A percentile compares a stretch with the other conserved stretches of the same genome.
Evolutionary conservation across 768 basidiomycete genomes (phyloP).

Genomic region (Boletus sensibilis): DNA sequence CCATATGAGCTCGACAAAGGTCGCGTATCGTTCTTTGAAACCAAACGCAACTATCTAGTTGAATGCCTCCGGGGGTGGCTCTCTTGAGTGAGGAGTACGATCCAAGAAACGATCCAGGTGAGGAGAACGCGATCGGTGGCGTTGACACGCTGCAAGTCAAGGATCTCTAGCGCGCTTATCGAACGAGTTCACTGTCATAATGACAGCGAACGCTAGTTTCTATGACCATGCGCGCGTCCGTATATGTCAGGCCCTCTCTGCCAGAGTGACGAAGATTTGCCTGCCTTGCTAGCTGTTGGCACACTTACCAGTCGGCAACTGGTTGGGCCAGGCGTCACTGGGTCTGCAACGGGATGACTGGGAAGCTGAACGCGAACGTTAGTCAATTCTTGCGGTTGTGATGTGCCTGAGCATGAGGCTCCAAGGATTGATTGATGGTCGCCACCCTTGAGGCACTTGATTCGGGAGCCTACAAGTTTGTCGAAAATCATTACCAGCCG

Average conservation of each 20-base stretch:
- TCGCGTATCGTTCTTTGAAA: too few species aligned
- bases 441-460: neutral
- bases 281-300: neutral
- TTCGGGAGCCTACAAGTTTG: neutral
- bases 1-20: too few species aligned
- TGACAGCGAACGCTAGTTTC: neutral
- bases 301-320: neutral
- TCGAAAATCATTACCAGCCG: neutral
- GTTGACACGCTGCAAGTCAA: too few species aligned
- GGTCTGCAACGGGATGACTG: neutral
- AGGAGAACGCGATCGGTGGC: too few species aligned
- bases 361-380: neutral
- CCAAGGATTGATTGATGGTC: neutral
- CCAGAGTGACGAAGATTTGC: neutral
- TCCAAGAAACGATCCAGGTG: too few species aligned
- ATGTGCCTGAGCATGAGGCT: neutral
- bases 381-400: neutral
- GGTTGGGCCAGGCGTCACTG: neutral
- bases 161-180: neutral
- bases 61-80: too few species aligned
- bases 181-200: neutral
- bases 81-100: too few species aligned
- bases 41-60: too few species aligned
- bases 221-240: neutral
- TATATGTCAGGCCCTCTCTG: neutral